Evolutionary conservation across 2,329 filamentous ascomycete species (phyloP), one percentile per base, ranked within the genome.

Genomic region (Claviceps citrina): DNA sequence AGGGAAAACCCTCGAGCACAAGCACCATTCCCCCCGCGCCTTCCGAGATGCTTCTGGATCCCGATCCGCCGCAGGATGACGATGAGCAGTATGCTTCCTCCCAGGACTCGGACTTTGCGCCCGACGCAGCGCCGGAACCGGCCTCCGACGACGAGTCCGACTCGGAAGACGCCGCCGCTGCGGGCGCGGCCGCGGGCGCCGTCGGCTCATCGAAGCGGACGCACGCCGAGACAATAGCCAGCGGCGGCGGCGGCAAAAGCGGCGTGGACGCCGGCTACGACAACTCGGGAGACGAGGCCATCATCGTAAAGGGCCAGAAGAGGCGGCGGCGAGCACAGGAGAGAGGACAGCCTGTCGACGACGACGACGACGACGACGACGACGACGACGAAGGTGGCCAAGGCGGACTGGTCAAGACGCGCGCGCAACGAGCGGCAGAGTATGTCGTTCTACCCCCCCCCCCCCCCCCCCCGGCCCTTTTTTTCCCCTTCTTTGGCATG

Each of bases 41-140:
- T n/a, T n/a, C 31, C n/a, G 60, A 45, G 39, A 73, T 72, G 68
- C 49, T 61, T 10, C 51, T 72, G 68, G 49, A 61, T 10, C 50
- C 58, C 6, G 19, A 34, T 16, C 47, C 56, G 41, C 52, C 54
- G 36, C 61, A 66, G 38, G 66, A 69, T 15, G 65, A 68, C 18
- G 67, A 73, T 25, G 70, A 73, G 43, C 63, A 73, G 43, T 84
- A 84, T 50, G 73, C 68, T 13, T 83, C 79, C 2, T 78, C 78
- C 3, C 76, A 84, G 48, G 81, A 85, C 54, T 81, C 79, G 8
- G 79, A 84, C 53, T 84, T 84, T 45, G 71, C 76, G 19, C 73
- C 72, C n/a, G 76, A 75, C 34, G 64, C 65, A 15, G 67, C 53
- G 22, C 53, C 58, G n/a, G 65, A 64, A 25, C 66, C 62, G 13